Conservation (phyloP, 2,329 filamentous ascomycete genomes). For the Arthrobotrys sinensis region DNA sequence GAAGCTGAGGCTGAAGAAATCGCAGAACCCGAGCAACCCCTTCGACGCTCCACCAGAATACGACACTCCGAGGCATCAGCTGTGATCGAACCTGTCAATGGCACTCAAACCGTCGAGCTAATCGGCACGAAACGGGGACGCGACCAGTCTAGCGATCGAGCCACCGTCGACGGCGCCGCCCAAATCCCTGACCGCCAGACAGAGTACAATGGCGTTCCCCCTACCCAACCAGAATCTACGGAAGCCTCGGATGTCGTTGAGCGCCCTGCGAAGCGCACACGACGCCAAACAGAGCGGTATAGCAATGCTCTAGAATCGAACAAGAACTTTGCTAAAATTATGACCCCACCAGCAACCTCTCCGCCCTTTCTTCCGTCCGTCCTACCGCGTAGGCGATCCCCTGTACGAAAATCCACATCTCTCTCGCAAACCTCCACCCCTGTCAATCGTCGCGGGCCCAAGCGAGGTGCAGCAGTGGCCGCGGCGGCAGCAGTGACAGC, state of each 20-base stretch:
- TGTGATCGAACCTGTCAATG: slow-evolving; percentile 9
- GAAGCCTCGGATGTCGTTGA: slow-evolving; percentile 41
- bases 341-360: slow-evolving; percentile 56
- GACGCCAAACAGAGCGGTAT: slow-evolving; percentile 58
- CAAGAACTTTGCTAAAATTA: slow-evolving; percentile 57
- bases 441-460: slow-evolving; percentile 17
- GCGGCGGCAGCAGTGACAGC: neutral
- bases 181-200: slow-evolving; percentile 42
- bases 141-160: slow-evolving; percentile 44
- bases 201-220: slow-evolving; percentile 27
- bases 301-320: slow-evolving; percentile 56
- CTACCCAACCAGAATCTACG: neutral
- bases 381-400: slow-evolving; percentile 54
- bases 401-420: slow-evolving; percentile 28
- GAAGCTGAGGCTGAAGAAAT: neutral
- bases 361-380: slow-evolving; percentile 50
- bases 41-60: slow-evolving; percentile 48
- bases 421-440: slow-evolving; percentile 41
- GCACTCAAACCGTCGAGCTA: slow-evolving; percentile 42
- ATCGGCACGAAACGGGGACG: slow-evolving; percentile 48
- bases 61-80: slow-evolving; percentile 34
- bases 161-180: slow-evolving; percentile 40
- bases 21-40: slow-evolving; percentile 29
- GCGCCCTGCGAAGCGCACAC: slow-evolving; percentile 46
- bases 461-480: slow-evolving; percentile 20